These are phyloP conservation scores for Trichophyton schoenleinii DNA, from an alignment of 2,329 filamentous ascomycete genomes.

Conservation along the genomic window DNA sequence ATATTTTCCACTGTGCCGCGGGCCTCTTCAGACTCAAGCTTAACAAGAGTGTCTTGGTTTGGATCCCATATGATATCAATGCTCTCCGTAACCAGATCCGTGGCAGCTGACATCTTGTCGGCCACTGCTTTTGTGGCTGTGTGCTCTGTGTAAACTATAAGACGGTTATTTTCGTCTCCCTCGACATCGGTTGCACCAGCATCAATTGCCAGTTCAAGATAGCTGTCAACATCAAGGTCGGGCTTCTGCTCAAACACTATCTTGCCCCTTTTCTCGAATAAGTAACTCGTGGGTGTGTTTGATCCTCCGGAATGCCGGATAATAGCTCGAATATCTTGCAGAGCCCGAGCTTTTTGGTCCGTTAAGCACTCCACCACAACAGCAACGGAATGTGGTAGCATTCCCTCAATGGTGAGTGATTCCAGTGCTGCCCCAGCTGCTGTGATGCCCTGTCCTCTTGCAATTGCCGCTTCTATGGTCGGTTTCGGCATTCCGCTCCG, in stretches of 20 bases:
- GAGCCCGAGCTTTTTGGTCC: constrained; percentile 60
- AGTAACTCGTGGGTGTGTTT: constrained; percentile 62
- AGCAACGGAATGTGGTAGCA: constrained; percentile 60
- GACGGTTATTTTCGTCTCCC: constrained; percentile 52
- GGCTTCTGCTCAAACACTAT: constrained; percentile 53
- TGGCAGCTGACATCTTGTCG: constrained; percentile 48
- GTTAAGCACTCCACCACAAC: constrained; percentile 77
- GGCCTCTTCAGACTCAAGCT: constrained; percentile 45
- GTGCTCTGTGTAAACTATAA: constrained; percentile 60
- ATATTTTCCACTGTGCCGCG: constrained; percentile 49
- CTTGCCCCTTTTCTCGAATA: constrained; percentile 72
- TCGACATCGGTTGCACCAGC: constrained; percentile 52
- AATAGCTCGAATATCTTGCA: constrained; percentile 59
- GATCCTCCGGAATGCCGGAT: constrained; percentile 61
- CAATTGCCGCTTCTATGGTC: constrained; percentile 72
- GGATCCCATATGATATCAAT: constrained; percentile 76
- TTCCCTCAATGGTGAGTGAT: constrained; percentile 61
- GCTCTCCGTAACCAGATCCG: constrained; percentile 56
- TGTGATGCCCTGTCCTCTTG: constrained; percentile 76
- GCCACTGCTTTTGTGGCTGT: constrained; percentile 52
- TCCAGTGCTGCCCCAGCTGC: constrained; percentile 65
- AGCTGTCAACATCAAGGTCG: constrained; percentile 50
- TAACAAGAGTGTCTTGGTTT: constrained; percentile 64
- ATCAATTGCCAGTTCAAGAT: constrained; percentile 71
- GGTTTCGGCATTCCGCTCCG: constrained; percentile 75